A percentile compares a stretch with the other conserved stretches of the same genome.
These are phyloP conservation scores for Paraglomus brasilianum DNA, from an alignment of 192 early-diverging fungal genomes.

Conservation along the genomic window DNA sequence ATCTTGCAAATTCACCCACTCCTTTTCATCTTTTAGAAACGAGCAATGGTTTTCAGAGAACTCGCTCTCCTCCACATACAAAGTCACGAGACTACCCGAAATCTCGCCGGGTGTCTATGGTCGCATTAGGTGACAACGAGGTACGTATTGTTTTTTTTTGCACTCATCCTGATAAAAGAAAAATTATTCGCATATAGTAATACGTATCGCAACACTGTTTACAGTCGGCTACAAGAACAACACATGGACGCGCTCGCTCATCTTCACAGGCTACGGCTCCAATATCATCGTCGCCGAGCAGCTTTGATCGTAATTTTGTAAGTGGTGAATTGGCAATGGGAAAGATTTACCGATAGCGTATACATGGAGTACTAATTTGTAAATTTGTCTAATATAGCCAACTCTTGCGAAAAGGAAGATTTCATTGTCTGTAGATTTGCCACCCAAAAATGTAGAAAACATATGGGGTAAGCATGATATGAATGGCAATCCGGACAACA, in stretches of 20 bases:
- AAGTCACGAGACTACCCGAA: not conserved
- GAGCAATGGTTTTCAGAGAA: too few species aligned
- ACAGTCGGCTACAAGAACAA: not conserved
- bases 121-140: not conserved
- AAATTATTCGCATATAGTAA: too few species aligned
- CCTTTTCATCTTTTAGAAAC: not conserved
- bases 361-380: not conserved
- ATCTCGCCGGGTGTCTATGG: not conserved
- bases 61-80: not conserved
- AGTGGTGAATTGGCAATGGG: not conserved
- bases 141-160: not conserved
- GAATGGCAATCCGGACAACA: too few species aligned
- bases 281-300: slow-evolving; percentile 7
- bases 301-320: slow-evolving; percentile 24
- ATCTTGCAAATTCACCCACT: not conserved
- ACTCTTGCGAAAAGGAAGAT: slow-evolving; percentile 22
- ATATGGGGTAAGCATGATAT: slow-evolving; percentile 8
- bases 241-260: slow-evolving; percentile 20
- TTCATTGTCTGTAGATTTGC: slow-evolving; percentile 7
- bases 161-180: not conserved
- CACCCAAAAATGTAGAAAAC: slow-evolving; percentile 19
- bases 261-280: not conserved
- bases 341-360: not conserved
- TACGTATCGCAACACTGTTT: not conserved
- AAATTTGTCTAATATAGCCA: not conserved